phyloP scores from a whole-genome alignment of 169 alveolate species.

The Hammondia hammondi region DNA sequence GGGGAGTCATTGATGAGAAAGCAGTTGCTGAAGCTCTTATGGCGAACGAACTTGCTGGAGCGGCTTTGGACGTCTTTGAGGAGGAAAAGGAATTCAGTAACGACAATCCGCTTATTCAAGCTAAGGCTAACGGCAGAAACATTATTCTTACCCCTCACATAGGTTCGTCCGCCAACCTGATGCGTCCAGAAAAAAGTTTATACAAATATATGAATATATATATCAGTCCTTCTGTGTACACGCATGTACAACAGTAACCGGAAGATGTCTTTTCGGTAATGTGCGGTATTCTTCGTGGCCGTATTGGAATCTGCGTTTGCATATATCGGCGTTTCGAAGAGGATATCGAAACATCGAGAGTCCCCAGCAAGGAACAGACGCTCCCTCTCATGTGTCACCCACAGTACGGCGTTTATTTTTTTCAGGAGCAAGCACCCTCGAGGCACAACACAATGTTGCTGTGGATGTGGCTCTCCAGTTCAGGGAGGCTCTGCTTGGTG shows the following conservation, averaged over 20 bases:
- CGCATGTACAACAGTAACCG: too few relatives aligned
- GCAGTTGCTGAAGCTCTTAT: conserved; percentile 45
- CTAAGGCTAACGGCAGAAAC: neutral
- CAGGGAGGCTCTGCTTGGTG: conserved; percentile 2
- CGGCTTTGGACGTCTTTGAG: conserved; percentile 54
- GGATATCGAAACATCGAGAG: too few relatives aligned
- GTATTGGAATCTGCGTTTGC: too few relatives aligned
- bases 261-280: too few relatives aligned
- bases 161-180: neutral
- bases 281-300: too few relatives aligned
- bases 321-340: too few relatives aligned
- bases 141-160: conserved; percentile 53
- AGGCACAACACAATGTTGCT: conserved; percentile 26
- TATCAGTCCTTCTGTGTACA: too few relatives aligned
- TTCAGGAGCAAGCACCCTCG: conserved; percentile 29
- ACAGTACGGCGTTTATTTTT: too few relatives aligned
- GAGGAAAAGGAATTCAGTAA: neutral
- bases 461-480: conserved; percentile 21
- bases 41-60: conserved; percentile 27
- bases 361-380: too few relatives aligned
- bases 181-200: too few relatives aligned
- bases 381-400: too few relatives aligned
- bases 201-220: too few relatives aligned
- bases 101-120: conserved; percentile 38
- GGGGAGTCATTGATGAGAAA: conserved; percentile 51